Conservation (phyloP, 2,329 filamentous ascomycete species). For the Neofusicoccum laricinum region DNA sequence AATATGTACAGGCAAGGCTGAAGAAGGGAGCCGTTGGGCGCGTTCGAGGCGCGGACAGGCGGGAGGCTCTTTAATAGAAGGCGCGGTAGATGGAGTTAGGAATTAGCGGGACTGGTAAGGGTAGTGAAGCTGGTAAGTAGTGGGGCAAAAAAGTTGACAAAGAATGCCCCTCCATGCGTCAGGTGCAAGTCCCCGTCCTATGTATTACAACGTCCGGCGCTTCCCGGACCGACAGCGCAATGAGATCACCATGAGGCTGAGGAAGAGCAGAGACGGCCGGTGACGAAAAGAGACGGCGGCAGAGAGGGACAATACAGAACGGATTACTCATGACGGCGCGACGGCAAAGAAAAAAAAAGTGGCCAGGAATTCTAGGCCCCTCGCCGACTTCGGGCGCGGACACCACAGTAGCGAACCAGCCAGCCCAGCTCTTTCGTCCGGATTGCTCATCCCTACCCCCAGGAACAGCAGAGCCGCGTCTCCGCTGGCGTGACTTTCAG, state of each 20-base stretch:
- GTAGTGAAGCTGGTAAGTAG: neutral
- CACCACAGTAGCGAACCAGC: neutral
- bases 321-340: constrained; percentile 2
- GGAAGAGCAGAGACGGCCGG: neutral
- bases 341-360: neutral
- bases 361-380: constrained; percentile 2
- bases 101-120: neutral
- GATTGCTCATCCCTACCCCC: neutral
- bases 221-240: neutral
- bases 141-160: constrained; percentile 4
- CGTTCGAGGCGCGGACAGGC: neutral
- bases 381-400: constrained; percentile 4
- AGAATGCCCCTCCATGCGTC: neutral
- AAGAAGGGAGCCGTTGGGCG: neutral
- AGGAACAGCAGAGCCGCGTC: neutral
- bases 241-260: neutral
- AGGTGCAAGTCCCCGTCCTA: neutral
- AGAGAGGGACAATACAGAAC: neutral
- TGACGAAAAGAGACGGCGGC: neutral
- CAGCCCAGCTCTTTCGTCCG: too few relatives aligned
- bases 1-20: neutral
- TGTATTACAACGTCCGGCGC: neutral
- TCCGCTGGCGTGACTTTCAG: neutral
- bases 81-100: constrained; percentile 8
- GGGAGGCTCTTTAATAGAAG: neutral